phyloP scores from a whole-genome alignment of 345 rosid species.

The Eucalyptus curtisii region DNA sequence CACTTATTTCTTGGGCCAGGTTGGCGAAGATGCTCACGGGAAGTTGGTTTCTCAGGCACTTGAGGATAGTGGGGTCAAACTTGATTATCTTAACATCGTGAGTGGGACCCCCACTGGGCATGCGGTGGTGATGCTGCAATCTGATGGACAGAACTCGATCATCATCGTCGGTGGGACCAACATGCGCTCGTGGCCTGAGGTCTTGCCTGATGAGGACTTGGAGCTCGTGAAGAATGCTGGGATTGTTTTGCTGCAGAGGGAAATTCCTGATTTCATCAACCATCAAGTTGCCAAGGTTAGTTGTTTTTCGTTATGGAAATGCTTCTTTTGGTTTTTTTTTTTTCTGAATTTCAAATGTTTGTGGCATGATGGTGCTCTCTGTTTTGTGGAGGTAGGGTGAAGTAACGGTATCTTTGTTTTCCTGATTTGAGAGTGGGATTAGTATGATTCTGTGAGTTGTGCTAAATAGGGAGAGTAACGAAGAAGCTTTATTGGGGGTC shows the following conservation, averaged over 20 bases:
- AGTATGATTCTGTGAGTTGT: not conserved
- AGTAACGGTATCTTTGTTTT: not conserved
- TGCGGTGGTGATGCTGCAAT: constrained; percentile 92
- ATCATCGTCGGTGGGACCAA: constrained; percentile 93
- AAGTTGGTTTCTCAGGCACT: constrained; percentile 52
- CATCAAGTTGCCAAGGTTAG: constrained; percentile 81
- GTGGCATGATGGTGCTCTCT: not conserved
- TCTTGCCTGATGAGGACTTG: constrained; percentile 37
- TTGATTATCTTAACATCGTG: constrained; percentile 39
- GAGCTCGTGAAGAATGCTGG: constrained; percentile 76
- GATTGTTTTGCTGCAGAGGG: constrained; percentile 75
- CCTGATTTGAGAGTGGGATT: not conserved
- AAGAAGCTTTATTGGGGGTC: not conserved
- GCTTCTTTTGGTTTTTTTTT: not conserved
- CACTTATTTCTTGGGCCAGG: constrained; percentile 69
- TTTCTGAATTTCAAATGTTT: not conserved
- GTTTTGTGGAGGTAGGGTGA: not conserved
- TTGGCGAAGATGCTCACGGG: constrained; percentile 83
- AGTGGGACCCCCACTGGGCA: constrained; percentile 72
- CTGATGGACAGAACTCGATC: constrained; percentile 86
- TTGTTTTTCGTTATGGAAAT: not conserved
- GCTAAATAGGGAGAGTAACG: not conserved
- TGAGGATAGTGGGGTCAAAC: constrained; percentile 46
- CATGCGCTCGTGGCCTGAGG: constrained; percentile 70
- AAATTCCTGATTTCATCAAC: constrained; percentile 88